These are phyloP conservation scores for Cardamine occulta DNA, from an alignment of 345 rosid genomes.

Conservation along the genomic window DNA sequence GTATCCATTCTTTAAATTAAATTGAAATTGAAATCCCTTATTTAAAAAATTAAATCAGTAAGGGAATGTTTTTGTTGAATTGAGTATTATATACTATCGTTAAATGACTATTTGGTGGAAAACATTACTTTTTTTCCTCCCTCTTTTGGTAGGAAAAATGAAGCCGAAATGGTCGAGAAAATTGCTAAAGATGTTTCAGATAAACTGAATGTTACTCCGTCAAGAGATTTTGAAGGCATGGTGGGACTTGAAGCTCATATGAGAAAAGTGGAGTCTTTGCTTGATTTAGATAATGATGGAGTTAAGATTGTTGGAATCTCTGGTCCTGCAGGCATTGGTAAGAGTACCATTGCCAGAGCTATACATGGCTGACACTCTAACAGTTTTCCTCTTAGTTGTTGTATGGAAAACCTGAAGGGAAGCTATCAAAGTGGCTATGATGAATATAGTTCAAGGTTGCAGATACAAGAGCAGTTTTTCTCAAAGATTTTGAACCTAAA, in stretches of 20 bases:
- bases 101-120: too few species aligned
- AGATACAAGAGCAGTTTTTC: neutral
- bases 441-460: neutral
- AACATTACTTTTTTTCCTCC: too few species aligned
- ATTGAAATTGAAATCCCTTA: too few species aligned
- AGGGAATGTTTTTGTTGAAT: too few species aligned
- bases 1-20: too few species aligned
- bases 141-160: too few species aligned
- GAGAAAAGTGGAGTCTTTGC: neutral
- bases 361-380: neutral
- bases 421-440: neutral
- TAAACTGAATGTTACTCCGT: neutral
- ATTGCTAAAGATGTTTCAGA: too few species aligned
- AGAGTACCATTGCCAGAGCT: neutral
- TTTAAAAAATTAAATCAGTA: too few species aligned
- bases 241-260: neutral
- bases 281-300: neutral
- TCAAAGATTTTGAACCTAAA: too few species aligned
- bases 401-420: neutral
- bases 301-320: neutral
- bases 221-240: neutral
- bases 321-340: constrained; percentile 8
- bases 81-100: too few species aligned
- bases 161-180: too few species aligned
- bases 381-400: neutral